A percentile compares a stretch with the other conserved stretches of the same genome.
These are phyloP conservation scores for Ophiostoma fasciatum DNA, from an alignment of 2,329 filamentous ascomycete genomes.

Conservation along the genomic window DNA sequence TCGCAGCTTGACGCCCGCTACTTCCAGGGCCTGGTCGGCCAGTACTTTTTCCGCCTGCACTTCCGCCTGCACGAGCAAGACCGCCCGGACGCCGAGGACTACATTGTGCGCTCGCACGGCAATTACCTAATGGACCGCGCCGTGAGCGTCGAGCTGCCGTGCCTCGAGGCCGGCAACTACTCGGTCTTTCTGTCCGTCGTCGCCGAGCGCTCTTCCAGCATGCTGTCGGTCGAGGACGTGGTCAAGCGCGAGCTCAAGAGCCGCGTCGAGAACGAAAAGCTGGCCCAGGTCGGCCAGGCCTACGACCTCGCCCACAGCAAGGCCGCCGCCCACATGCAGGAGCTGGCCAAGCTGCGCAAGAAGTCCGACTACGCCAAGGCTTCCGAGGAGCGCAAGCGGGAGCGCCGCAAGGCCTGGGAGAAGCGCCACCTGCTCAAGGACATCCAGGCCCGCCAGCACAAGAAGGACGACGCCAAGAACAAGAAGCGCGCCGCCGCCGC, in stretches of 20 bases:
- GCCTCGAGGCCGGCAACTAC: slow-evolving; percentile 61
- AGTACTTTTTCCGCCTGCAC: slow-evolving; percentile 38
- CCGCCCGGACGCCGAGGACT: slow-evolving; percentile 30
- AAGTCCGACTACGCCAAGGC: slow-evolving; percentile 32
- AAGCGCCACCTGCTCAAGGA: slow-evolving; percentile 22
- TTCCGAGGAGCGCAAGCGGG: slow-evolving; percentile 28
- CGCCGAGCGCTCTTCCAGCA: slow-evolving; percentile 41
- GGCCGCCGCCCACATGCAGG: slow-evolving; percentile 20
- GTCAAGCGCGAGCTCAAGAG: slow-evolving; percentile 48
- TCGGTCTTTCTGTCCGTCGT: slow-evolving; percentile 62
- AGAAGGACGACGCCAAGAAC: slow-evolving; percentile 27
- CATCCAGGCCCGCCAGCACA: slow-evolving; percentile 24
- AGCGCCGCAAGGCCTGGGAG: slow-evolving; percentile 23
- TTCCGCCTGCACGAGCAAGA: slow-evolving; percentile 37
- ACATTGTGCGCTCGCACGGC: slow-evolving; percentile 38
- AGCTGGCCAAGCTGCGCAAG: slow-evolving; percentile 33
- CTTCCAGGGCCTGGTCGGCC: slow-evolving; percentile 40
- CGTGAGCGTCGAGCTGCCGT: slow-evolving; percentile 56
- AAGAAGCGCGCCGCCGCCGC: slow-evolving; percentile 14
- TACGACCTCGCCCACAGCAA: slow-evolving; percentile 60
- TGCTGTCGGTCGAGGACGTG: slow-evolving; percentile 45
- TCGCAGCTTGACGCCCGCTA: slow-evolving; percentile 44
- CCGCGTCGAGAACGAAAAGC: slow-evolving; percentile 60
- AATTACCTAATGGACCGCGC: slow-evolving; percentile 52
- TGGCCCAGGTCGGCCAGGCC: slow-evolving; percentile 52